Conservation (phyloP, 768 basidiomycete species). For the Xerocomus brunneocitrinus region DNA sequence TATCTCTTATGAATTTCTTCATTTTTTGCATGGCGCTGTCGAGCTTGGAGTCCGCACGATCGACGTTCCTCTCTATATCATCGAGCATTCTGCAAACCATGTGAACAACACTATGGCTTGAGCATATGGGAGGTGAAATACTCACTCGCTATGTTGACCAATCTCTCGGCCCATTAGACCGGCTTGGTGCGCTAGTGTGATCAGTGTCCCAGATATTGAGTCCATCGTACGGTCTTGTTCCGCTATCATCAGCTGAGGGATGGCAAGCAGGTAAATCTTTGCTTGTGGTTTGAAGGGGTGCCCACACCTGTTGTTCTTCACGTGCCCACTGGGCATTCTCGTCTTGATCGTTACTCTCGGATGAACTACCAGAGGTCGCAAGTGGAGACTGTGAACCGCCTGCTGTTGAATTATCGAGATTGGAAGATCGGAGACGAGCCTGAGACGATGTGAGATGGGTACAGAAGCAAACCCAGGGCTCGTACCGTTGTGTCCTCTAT, state of each 20-base stretch:
- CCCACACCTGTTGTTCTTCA: constrained; percentile 78
- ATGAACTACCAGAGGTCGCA: constrained; percentile 5
- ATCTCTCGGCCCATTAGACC: constrained; percentile 94
- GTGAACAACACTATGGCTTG: not conserved
- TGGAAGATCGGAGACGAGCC: constrained; percentile 15
- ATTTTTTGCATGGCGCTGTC: constrained; percentile 61
- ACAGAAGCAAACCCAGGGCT: not conserved
- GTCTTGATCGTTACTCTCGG: constrained; percentile 41
- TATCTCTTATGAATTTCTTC: constrained; percentile 78
- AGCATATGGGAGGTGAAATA: constrained; percentile 6
- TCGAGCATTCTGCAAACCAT: constrained; percentile 60
- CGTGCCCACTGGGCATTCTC: constrained; percentile 77
- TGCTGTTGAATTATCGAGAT: constrained; percentile 12
- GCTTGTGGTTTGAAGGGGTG: not conserved
- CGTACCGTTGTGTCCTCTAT: constrained; percentile 33
- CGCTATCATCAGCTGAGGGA: constrained; percentile 69
- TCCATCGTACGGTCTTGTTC: constrained; percentile 90
- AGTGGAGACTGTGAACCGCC: constrained; percentile 16
- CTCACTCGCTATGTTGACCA: constrained; percentile 84
- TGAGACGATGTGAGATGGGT: not conserved
- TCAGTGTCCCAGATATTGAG: constrained; percentile 82
- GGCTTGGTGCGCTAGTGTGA: constrained; percentile 83
- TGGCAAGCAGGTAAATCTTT: not conserved
- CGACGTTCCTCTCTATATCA: constrained; percentile 72
- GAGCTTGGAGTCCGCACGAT: constrained; percentile 62